Base-by-base conservation (phyloP, 2,329 filamentous ascomycete genomes). In the Aspergillus puulaauensis region DNA sequence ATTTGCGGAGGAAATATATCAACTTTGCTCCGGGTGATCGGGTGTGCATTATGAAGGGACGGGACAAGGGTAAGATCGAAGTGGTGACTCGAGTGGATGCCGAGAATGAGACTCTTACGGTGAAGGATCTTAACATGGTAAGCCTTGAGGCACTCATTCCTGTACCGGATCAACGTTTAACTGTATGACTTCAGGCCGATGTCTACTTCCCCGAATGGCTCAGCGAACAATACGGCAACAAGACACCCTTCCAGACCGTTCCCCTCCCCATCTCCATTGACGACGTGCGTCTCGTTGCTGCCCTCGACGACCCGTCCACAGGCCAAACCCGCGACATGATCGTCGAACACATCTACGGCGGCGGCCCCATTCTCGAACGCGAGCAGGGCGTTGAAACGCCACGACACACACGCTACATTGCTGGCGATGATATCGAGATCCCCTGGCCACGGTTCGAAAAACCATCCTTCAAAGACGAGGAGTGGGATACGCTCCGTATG, bases 21-120 rank as follows among this genome's bases (percentile, higher is more conserved):
- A 88, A 86, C 64, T 78, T 93, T 58, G 83, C 81, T 23, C 70
- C 77, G 4, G 86, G 87, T 6, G 95, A 98, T 75, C 84, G 95
- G 59, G 92, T 97, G 33, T 90, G 93, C 53, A 78, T 98, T 58
- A 77, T 91, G 54, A 85, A 88, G 60, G 93, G 93, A 8, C 83
- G 82, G 37, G 90, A 95, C 68, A 89, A 87, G 78, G 92, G 92
- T 68, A 90, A 88, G 78, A 95, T 99, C 75, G 90, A 90, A 51
- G 78, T 79, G n/a, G 84, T 98, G 45, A 74, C 72, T 59, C 73
- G 78, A 1, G 78, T 96, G 46, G 77, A 85, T 63, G 61, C 69
- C 4, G 74, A 81, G 11, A 78, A 75, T 46, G 87, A 85, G 60
- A 82, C 82, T 61, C 78, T 91, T 46, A 80, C 76, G n/a, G 76